phyloP scores from a whole-genome alignment of 306 rosid genomes.

The Trifolium pratense region DNA sequence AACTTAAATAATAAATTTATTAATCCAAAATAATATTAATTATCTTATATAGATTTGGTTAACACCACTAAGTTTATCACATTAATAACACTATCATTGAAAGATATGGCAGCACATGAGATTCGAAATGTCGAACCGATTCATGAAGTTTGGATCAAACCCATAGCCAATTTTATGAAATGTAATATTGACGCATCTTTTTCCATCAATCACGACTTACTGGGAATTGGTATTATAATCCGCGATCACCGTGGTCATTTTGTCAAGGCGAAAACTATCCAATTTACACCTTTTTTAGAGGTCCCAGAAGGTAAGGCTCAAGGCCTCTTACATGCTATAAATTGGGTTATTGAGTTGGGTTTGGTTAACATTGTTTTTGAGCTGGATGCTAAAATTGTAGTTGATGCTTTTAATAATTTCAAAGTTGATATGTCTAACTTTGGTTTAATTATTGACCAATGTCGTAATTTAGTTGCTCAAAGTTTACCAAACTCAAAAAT shows the following conservation, averaged over 20 bases:
- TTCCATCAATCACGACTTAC: background rate
- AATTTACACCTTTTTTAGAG: background rate
- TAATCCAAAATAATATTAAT: too few species aligned
- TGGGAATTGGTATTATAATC: background rate
- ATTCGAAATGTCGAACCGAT: background rate
- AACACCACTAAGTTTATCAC: too few species aligned
- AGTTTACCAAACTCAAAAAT: background rate
- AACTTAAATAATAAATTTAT: too few species aligned
- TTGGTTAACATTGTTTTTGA: background rate
- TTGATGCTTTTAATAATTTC: background rate
- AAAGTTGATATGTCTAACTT: background rate
- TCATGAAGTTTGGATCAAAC: background rate
- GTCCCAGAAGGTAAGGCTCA: background rate
- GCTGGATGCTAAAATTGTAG: background rate
- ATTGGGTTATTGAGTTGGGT: background rate
- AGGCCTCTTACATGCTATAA: background rate
- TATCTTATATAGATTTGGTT: too few species aligned
- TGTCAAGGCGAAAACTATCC: background rate
- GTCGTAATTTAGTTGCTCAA: background rate
- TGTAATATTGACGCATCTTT: background rate
- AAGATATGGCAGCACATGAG: background rate
- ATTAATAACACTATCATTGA: background rate
- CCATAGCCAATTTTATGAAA: background rate
- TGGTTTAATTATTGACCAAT: background rate
- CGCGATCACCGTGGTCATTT: background rate